These are phyloP conservation scores for Aspergillus nanangensis DNA, from an alignment of 495 filamentous ascomycete species.

Conservation along the genomic window DNA sequence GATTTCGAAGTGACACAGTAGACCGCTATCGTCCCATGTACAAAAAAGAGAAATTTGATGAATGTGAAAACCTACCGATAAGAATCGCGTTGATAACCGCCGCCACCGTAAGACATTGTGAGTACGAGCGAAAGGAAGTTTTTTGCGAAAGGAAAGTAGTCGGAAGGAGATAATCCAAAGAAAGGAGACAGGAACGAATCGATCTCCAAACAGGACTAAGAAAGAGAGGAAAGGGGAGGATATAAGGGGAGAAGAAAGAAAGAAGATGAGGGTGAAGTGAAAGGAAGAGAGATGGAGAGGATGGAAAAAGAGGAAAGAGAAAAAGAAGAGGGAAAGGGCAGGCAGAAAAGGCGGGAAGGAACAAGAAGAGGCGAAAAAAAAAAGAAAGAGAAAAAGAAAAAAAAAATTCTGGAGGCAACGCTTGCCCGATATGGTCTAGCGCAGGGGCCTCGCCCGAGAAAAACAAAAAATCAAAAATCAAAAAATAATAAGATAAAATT, in stretches of 20 bases:
- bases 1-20: no score
- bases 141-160: slow-evolving; percentile 9
- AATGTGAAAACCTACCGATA: slow-evolving; percentile 36
- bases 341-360: slow-evolving; percentile 21
- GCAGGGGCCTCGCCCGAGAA: neutral
- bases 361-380: slow-evolving; percentile 18
- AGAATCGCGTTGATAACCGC: slow-evolving; percentile 52
- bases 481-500: neutral
- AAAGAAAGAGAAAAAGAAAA: slow-evolving; percentile 7
- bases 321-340: slow-evolving; percentile 15
- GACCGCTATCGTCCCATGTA: no score
- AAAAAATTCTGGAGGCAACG: slow-evolving; percentile 6
- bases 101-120: slow-evolving; percentile 73
- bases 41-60: neutral
- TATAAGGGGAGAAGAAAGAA: slow-evolving; percentile 5
- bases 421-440: slow-evolving; percentile 14
- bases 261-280: slow-evolving; percentile 6
- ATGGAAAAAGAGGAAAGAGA: slow-evolving; percentile 23
- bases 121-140: slow-evolving; percentile 23
- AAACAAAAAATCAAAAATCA: neutral
- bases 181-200: slow-evolving; percentile 2
- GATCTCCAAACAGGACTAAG: neutral
- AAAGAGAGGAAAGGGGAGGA: slow-evolving; percentile 17
- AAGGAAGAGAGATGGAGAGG: slow-evolving; percentile 10
- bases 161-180: slow-evolving; percentile 1